phyloP scores from a whole-genome alignment of 2,329 filamentous ascomycete genomes.

The Ilyonectria robusta region DNA sequence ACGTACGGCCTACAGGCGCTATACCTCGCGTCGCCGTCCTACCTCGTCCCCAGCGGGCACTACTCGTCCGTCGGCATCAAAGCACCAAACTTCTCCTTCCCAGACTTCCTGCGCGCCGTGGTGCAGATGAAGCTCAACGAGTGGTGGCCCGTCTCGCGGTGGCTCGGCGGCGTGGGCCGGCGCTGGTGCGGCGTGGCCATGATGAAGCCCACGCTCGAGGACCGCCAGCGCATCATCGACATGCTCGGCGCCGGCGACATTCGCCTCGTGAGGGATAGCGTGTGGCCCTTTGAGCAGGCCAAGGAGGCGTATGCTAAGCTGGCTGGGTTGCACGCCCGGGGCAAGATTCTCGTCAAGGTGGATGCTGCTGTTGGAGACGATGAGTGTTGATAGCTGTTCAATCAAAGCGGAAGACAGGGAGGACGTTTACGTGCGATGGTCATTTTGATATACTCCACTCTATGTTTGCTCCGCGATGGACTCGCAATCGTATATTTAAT shows the following conservation, averaged over 20 bases:
- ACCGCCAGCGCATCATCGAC: conserved; percentile 51
- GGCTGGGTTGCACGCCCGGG: conserved; percentile 52
- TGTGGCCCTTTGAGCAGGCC: conserved; percentile 55
- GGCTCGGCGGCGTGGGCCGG: conserved; percentile 57
- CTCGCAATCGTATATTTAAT: neutral
- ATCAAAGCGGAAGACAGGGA: neutral
- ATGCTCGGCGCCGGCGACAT: conserved; percentile 54
- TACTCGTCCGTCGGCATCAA: conserved; percentile 61
- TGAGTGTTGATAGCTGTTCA: conserved; percentile 26
- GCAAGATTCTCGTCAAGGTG: conserved; percentile 57
- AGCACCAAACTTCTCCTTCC: conserved; percentile 51
- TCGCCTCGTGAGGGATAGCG: conserved; percentile 54
- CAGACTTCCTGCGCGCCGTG: conserved; percentile 49
- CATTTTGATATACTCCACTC: conserved; percentile 5
- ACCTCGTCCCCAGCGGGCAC: conserved; percentile 54
- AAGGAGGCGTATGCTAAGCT: conserved; percentile 55
- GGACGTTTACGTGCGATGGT: neutral
- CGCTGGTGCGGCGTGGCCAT: conserved; percentile 52
- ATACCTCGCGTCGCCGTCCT: conserved; percentile 56
- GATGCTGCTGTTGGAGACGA: conserved; percentile 43
- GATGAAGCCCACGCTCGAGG: conserved; percentile 52
- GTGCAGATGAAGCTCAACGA: conserved; percentile 56
- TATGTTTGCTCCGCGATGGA: neutral
- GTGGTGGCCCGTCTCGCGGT: conserved; percentile 53
- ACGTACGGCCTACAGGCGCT: conserved; percentile 64